phyloP scores from a whole-genome alignment of 345 rosid genomes.

The Sisymbrium altissimum region DNA sequence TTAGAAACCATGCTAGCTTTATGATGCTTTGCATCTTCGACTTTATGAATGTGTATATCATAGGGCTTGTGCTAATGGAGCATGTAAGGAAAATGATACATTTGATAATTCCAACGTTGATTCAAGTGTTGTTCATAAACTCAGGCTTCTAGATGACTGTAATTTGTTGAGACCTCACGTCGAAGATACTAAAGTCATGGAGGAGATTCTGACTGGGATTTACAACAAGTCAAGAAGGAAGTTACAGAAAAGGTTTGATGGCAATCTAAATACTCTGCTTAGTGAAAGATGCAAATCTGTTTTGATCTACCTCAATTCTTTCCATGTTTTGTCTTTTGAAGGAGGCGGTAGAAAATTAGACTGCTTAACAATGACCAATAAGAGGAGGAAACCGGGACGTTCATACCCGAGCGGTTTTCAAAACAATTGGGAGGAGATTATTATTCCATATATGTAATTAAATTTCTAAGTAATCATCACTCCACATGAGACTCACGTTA shows the following conservation, averaged over 20 bases:
- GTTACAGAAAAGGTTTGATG: background rate
- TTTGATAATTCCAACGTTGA: too few species aligned
- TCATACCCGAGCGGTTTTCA: background rate
- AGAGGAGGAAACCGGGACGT: background rate
- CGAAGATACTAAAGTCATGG: too few species aligned
- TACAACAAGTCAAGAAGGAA: background rate
- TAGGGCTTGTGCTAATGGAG: too few species aligned
- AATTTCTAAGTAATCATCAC: background rate
- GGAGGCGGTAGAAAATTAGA: background rate
- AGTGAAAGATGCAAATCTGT: background rate
- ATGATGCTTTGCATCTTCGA: too few species aligned
- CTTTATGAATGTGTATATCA: too few species aligned
- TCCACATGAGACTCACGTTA: background rate
- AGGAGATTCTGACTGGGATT: background rate
- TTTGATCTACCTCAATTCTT: background rate
- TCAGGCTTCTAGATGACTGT: too few species aligned
- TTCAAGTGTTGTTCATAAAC: too few species aligned
- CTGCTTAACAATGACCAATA: background rate
- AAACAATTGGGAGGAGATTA: too few species aligned
- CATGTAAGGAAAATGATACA: too few species aligned
- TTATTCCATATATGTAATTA: background rate
- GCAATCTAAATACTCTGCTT: background rate
- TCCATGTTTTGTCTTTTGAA: background rate
- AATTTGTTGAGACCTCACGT: too few species aligned
- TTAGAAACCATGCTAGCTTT: too few species aligned